Evolutionary conservation across 169 alveolate genomes (phyloP).

Genomic region (Plasmodium adleri): DNA sequence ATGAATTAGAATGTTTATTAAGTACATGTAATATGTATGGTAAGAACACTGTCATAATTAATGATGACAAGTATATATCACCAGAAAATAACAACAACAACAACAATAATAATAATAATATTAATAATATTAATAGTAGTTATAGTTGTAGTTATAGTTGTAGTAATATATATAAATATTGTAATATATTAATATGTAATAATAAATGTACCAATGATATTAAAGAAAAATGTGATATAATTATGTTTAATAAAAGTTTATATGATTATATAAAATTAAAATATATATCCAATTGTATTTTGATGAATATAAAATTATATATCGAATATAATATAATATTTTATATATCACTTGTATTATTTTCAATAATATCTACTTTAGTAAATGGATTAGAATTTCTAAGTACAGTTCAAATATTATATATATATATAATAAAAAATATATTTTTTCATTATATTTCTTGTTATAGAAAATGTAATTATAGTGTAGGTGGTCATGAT

Average conservation of each 20-base stretch:
- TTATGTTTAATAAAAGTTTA: constrained; percentile 48
- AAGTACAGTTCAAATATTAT: constrained; percentile 49
- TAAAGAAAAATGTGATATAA: constrained; percentile 57
- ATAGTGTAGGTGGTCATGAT: constrained; percentile 14
- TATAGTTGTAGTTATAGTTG: no score
- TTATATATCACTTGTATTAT: constrained; percentile 25
- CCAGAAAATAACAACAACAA: no score
- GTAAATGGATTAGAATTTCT: constrained; percentile 60
- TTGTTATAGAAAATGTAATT: constrained; percentile 49
- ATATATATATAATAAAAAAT: constrained; percentile 49
- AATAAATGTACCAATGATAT: constrained; percentile 28
- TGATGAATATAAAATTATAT: constrained; percentile 34
- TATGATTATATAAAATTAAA: constrained; percentile 59
- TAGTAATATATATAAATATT: not conserved
- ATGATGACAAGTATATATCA: constrained; percentile 12
- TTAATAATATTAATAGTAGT: no score
- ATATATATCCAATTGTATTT: constrained; percentile 32
- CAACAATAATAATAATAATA: no score
- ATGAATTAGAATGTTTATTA: constrained; percentile 10
- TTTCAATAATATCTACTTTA: constrained; percentile 45
- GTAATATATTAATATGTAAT: constrained; percentile 39
- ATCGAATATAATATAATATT: constrained; percentile 56
- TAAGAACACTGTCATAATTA: constrained; percentile 25
- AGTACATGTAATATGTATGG: constrained; percentile 13
- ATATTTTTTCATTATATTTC: constrained; percentile 57